Conservation (phyloP, 306 rosid species). For the Chamaecrista fasciculata region DNA sequence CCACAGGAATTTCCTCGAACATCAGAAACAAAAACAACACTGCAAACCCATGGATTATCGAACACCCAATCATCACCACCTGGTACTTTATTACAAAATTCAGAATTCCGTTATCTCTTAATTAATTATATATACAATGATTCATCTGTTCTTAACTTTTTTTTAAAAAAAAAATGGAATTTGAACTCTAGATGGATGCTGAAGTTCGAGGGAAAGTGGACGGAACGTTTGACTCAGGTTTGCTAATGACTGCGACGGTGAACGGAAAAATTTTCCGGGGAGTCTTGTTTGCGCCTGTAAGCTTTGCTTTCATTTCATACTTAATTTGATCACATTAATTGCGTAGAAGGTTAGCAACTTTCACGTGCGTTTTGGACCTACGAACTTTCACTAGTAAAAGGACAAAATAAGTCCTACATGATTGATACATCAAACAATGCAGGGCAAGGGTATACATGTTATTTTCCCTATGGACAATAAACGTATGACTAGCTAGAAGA, state of each 20-base stretch:
- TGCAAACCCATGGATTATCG: constrained; percentile 31
- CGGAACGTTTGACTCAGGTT: constrained; percentile 71
- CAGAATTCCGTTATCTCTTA: not conserved
- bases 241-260: constrained; percentile 63
- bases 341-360: no score
- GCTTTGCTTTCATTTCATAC: no score
- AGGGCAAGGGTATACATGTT: no score
- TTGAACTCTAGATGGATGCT: constrained; percentile 53
- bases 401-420: no score
- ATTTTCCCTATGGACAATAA: no score
- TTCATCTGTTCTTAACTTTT: not conserved
- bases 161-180: not conserved
- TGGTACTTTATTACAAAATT: constrained; percentile 36
- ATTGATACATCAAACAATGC: no score
- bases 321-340: no score
- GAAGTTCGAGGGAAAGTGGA: constrained; percentile 74
- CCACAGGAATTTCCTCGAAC: constrained; percentile 44
- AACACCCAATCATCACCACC: constrained; percentile 43
- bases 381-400: no score
- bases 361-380: no score
- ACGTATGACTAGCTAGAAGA: no score
- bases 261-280: constrained; percentile 68
- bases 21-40: constrained; percentile 45
- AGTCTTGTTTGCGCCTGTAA: constrained; percentile 75
- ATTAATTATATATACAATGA: no score